These are phyloP conservation scores for Allium fistulosum DNA, from an alignment of 106 monocot species.

Conservation along the genomic window DNA sequence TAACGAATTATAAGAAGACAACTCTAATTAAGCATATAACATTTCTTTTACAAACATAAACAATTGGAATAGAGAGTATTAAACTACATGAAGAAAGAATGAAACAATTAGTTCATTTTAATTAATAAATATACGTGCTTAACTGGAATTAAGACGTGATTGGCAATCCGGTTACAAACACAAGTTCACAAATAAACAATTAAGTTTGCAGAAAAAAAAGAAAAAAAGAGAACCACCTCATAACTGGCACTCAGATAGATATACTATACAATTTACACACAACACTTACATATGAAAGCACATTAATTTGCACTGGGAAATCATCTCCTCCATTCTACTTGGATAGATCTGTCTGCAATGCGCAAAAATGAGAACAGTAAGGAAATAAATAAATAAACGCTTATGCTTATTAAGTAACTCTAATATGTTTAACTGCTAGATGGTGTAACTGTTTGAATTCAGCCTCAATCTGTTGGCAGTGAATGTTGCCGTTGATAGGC, in stretches of 20 bases:
- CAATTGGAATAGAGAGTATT: no score
- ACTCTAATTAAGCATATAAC: no score
- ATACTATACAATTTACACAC: constrained; percentile 7
- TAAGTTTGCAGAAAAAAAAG: background rate
- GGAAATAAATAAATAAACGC: background rate
- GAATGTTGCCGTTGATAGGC: no score
- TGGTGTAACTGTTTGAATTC: no score
- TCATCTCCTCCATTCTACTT: constrained; percentile 19
- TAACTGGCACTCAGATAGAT: background rate
- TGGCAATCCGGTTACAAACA: background rate
- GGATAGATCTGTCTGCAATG: constrained; percentile 8
- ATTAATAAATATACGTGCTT: no score
- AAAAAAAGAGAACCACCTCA: background rate
- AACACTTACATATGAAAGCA: constrained; percentile 2
- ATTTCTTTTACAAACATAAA: no score
- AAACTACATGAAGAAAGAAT: no score
- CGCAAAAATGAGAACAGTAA: background rate
- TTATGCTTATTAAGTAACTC: no score
- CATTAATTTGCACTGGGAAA: background rate
- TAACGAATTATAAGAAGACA: no score
- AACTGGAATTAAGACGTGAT: background rate
- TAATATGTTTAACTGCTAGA: no score
- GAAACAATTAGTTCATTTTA: no score
- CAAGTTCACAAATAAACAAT: background rate
- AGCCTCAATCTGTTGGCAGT: no score